phyloP scores from a whole-genome alignment of 495 filamentous ascomycete genomes.

The Friedmanniomyces endolithicus region DNA sequence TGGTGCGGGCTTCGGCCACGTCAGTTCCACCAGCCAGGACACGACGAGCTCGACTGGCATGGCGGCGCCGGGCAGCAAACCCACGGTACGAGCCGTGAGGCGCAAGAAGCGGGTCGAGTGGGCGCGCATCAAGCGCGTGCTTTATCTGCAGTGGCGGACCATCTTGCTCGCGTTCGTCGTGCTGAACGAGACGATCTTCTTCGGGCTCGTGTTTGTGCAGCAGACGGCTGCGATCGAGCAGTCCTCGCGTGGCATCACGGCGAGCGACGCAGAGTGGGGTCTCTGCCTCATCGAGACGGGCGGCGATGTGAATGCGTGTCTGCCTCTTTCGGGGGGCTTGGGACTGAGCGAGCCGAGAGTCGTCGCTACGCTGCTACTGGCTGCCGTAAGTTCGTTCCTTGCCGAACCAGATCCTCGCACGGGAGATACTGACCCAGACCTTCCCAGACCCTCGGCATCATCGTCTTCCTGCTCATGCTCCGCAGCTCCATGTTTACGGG shows the following conservation, averaged over 20 bases:
- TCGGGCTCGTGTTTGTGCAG: conserved; percentile 25
- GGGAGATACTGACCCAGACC: conserved; percentile 4
- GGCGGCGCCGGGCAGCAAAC: background rate
- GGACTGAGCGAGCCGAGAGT: conserved; percentile 15
- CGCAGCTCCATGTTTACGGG: conserved; percentile 28
- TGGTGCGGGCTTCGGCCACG: background rate
- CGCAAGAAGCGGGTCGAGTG: conserved; percentile 14
- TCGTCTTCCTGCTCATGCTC: conserved; percentile 28
- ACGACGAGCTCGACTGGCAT: background rate
- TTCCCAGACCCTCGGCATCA: conserved; percentile 26
- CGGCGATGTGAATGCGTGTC: conserved; percentile 27
- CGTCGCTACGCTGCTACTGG: conserved; percentile 22
- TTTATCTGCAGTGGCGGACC: conserved; percentile 28
- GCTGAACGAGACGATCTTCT: conserved; percentile 23
- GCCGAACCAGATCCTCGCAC: background rate
- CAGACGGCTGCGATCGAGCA: conserved; percentile 21
- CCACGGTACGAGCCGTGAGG: background rate
- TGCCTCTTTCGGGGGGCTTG: conserved; percentile 19
- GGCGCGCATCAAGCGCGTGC: conserved; percentile 19
- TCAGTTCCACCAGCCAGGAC: background rate
- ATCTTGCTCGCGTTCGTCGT: conserved; percentile 24
- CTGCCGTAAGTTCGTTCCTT: conserved; percentile 20
- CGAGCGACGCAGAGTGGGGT: conserved; percentile 19
- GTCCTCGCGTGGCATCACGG: conserved; percentile 15
- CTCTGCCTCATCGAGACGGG: conserved; percentile 21